These are phyloP conservation scores for Penicillium waksmanii DNA, from an alignment of 495 filamentous ascomycete species.

Conservation along the genomic window DNA sequence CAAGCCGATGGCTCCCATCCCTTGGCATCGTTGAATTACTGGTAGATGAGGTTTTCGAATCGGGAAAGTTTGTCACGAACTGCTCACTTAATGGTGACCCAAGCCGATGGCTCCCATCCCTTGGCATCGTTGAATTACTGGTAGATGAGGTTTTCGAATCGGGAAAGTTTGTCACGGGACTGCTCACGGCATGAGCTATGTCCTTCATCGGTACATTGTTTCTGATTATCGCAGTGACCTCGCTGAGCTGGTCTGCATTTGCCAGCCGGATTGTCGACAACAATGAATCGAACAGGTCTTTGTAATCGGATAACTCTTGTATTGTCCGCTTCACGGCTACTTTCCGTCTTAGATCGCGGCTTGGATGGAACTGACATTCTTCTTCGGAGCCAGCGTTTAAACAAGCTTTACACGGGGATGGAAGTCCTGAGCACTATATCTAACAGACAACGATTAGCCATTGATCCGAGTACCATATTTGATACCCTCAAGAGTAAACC, in stretches of 20 bases:
- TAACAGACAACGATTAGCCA: neutral
- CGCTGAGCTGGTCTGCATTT: slow-evolving; percentile 25
- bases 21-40: slow-evolving; percentile 15
- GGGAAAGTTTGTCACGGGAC: slow-evolving; percentile 20
- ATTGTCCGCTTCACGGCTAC: slow-evolving; percentile 43
- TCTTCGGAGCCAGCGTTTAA: slow-evolving; percentile 22
- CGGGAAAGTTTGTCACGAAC: slow-evolving; percentile 4
- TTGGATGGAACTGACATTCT: slow-evolving; percentile 46
- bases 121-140: slow-evolving; percentile 12
- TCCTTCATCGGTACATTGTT: slow-evolving; percentile 26
- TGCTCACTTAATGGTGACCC: neutral
- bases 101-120: slow-evolving; percentile 9
- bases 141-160: slow-evolving; percentile 20
- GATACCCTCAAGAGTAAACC: too few relatives aligned
- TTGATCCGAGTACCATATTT: neutral
- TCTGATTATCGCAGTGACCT: slow-evolving; percentile 35
- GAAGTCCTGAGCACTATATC: slow-evolving; percentile 43
- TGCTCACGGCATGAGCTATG: slow-evolving; percentile 29
- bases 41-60: slow-evolving; percentile 16
- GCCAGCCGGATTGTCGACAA: slow-evolving; percentile 33
- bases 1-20: slow-evolving; percentile 8
- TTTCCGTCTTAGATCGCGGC: slow-evolving; percentile 45
- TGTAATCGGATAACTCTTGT: slow-evolving; percentile 42
- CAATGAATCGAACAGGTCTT: slow-evolving; percentile 35
- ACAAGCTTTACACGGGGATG: slow-evolving; percentile 46